phyloP scores from a whole-genome alignment of 805 yeast genomes.

The Yamadazyma insecticola region DNA sequence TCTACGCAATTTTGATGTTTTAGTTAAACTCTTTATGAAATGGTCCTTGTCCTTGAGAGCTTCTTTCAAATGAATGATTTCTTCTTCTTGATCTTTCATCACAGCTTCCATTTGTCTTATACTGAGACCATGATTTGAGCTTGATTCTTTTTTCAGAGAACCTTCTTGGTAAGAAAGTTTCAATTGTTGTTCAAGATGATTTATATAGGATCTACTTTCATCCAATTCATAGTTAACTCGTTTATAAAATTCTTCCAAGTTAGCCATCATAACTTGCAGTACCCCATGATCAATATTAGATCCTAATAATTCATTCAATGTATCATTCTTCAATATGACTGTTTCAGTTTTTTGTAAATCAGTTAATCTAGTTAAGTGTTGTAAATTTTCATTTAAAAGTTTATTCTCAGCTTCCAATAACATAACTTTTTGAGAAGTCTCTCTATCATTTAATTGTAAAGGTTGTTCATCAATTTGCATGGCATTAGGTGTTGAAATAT shows the following conservation, averaged over 20 bases:
- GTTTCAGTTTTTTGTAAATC: constrained; percentile 57
- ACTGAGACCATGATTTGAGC: constrained; percentile 7
- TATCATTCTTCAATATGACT: constrained; percentile 53
- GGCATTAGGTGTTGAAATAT: not conserved
- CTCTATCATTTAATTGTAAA: too few relatives aligned
- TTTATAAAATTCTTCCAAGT: constrained; percentile 46
- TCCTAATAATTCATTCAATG: constrained; percentile 54
- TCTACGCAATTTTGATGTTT: constrained; percentile 56
- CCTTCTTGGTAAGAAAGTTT: constrained; percentile 21
- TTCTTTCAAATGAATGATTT: constrained; percentile 59
- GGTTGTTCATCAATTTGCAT: not conserved
- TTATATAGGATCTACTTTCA: constrained; percentile 55
- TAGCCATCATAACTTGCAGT: constrained; percentile 41
- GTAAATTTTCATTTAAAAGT: constrained; percentile 61
- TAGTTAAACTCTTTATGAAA: constrained; percentile 68
- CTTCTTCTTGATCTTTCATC: constrained; percentile 61
- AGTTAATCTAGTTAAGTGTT: constrained; percentile 61
- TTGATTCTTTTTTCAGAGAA: not conserved
- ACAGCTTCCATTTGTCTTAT: constrained; percentile 23
- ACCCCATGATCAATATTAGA: constrained; percentile 30
- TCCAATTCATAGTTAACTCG: constrained; percentile 48
- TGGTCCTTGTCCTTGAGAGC: constrained; percentile 69
- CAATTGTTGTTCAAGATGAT: constrained; percentile 55
- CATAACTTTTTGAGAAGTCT: too few relatives aligned
- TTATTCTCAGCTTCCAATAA: constrained; percentile 57